Evolutionary conservation across 176 grass and related monocot species (phyloP).

Genomic region (Oryza meridionalis): DNA sequence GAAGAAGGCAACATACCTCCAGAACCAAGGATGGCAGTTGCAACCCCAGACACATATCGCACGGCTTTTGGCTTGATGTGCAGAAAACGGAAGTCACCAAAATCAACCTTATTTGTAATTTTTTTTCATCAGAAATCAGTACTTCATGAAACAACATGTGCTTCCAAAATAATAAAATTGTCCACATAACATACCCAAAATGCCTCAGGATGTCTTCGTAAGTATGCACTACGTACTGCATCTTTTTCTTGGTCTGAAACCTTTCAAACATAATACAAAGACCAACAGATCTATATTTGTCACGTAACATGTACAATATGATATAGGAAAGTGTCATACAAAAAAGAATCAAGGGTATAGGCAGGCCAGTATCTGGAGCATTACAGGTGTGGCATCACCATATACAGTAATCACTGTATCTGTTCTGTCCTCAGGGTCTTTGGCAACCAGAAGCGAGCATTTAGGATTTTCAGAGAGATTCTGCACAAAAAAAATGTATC

Average conservation of each 20-base stretch:
- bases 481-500: slow-evolving; percentile 45
- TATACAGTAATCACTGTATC: slow-evolving; percentile 94
- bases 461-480: slow-evolving; percentile 80
- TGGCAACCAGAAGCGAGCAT: slow-evolving; percentile 87
- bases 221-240: slow-evolving; percentile 63
- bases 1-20: slow-evolving; percentile 59
- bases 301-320: neutral
- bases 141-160: neutral
- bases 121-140: slow-evolving; percentile 24
- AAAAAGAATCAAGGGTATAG: neutral
- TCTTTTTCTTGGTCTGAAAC: slow-evolving; percentile 73
- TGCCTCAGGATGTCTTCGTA: slow-evolving; percentile 80
- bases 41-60: slow-evolving; percentile 83
- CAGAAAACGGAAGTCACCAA: slow-evolving; percentile 90
- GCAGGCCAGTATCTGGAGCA: slow-evolving; percentile 16
- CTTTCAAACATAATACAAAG: slow-evolving; percentile 38
- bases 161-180: neutral
- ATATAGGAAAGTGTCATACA: neutral
- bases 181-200: slow-evolving; percentile 78
- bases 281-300: slow-evolving; percentile 1
- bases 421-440: slow-evolving; percentile 93
- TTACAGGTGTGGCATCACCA: slow-evolving; percentile 78
- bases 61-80: slow-evolving; percentile 84
- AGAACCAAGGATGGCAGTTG: slow-evolving; percentile 88
- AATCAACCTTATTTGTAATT: slow-evolving; percentile 77